Conservation (phyloP, 2,329 filamentous ascomycete genomes). For the Elsinoe arachidis region DNA sequence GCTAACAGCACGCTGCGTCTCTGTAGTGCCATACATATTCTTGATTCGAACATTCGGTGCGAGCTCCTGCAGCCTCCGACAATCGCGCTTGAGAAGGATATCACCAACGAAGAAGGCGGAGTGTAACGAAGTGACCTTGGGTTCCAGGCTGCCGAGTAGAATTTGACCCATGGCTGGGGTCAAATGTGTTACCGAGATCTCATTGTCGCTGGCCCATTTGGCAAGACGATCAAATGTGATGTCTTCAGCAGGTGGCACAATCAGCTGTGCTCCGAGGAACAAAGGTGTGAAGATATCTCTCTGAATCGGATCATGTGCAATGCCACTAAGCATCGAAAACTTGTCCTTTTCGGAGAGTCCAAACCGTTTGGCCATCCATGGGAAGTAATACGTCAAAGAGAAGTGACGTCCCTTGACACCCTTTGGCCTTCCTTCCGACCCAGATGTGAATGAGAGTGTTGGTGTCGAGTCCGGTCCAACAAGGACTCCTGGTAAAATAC, state of each 20-base stretch:
- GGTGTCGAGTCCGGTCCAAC: conserved; percentile 80
- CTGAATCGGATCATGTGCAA: conserved; percentile 61
- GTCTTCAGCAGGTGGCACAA: conserved; percentile 72
- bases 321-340: conserved; percentile 79
- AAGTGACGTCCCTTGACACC: conserved; percentile 84
- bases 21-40: conserved; percentile 85
- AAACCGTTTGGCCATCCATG: conserved; percentile 87
- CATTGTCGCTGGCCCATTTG: conserved; percentile 75
- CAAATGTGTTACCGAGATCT: conserved; percentile 73
- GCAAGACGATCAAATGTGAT: conserved; percentile 79
- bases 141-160: conserved; percentile 74
- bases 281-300: conserved; percentile 83
- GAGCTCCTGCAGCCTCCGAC: conserved; percentile 63
- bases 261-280: conserved; percentile 70
- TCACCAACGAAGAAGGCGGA: conserved; percentile 89
- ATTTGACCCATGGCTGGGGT: conserved; percentile 97
- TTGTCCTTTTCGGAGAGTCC: conserved; percentile 60
- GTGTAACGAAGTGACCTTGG: conserved; percentile 50
- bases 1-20: conserved; percentile 71
- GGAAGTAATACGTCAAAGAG: conserved; percentile 75
- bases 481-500: conserved; percentile 57
- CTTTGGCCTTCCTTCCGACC: conserved; percentile 71
- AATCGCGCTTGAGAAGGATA: conserved; percentile 76
- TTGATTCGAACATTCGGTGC: conserved; percentile 67
- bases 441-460: conserved; percentile 56